Percentiles rank a stretch among this genome's conserved stretches.
These are phyloP conservation scores for Ambrosiella beaveri DNA, from an alignment of 2,329 filamentous ascomycete species.

Conservation along the genomic window DNA sequence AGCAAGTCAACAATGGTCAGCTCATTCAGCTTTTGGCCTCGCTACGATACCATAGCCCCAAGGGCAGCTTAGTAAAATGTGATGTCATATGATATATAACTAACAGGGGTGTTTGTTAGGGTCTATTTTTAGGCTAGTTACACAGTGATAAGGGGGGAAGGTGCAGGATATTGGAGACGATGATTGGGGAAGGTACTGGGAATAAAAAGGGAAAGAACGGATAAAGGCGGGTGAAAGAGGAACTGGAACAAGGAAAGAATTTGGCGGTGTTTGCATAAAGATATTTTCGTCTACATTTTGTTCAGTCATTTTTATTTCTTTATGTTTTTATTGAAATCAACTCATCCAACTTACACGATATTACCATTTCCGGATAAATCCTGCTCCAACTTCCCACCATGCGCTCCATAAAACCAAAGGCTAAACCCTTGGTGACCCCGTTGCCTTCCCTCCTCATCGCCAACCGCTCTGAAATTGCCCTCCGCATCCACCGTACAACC, in stretches of 20 bases:
- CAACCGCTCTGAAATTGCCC: conserved; percentile 89
- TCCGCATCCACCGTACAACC: conserved; percentile 80
- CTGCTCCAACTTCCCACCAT: neutral
- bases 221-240: neutral
- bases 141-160: too few species aligned
- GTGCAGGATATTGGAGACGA: too few species aligned
- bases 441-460: conserved; percentile 80
- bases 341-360: neutral
- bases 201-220: neutral
- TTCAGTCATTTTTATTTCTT: too few species aligned
- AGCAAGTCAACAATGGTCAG: neutral
- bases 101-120: neutral
- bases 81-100: neutral
- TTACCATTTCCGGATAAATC: neutral
- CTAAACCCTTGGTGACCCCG: conserved; percentile 21
- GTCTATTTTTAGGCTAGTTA: too few species aligned
- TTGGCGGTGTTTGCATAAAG: too few species aligned
- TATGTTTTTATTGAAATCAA: neutral
- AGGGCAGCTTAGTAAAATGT: neutral
- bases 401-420: neutral
- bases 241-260: neutral
- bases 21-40: neutral
- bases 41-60: neutral
- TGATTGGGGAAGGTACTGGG: too few species aligned
- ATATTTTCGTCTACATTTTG: too few species aligned